These are phyloP conservation scores for Emergomyces pasteurianus DNA, from an alignment of 2,329 filamentous ascomycete genomes.

Conservation along the genomic window DNA sequence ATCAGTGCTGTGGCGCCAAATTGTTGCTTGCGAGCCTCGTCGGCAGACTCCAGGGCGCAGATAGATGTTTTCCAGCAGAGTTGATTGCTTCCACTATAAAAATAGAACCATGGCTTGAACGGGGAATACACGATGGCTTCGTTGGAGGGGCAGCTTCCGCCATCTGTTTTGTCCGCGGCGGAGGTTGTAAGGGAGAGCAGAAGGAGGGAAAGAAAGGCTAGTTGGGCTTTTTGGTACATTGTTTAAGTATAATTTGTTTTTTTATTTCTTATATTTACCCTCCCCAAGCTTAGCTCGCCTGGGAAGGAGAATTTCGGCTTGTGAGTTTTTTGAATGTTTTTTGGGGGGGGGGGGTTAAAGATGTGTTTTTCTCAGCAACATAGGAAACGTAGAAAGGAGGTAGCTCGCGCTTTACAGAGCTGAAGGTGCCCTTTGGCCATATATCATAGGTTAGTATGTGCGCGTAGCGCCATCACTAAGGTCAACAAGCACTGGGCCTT, in stretches of 20 bases:
- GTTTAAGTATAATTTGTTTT: too few relatives aligned
- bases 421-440: too few relatives aligned
- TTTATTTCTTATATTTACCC: neutral
- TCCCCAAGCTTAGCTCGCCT: neutral
- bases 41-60: slow-evolving; percentile 17
- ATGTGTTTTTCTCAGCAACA: too few relatives aligned
- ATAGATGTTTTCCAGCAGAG: slow-evolving; percentile 20
- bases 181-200: neutral
- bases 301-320: neutral
- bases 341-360: too few relatives aligned
- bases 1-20: slow-evolving; percentile 21
- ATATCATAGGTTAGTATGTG: too few relatives aligned
- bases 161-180: neutral
- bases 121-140: slow-evolving; percentile 40
- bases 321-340: neutral
- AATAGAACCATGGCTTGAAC: slow-evolving; percentile 5
- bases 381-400: too few relatives aligned
- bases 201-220: neutral
- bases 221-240: neutral
- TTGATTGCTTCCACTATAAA: slow-evolving; percentile 2
- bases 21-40: slow-evolving; percentile 22
- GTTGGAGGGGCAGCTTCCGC: slow-evolving; percentile 25
- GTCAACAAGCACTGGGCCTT: neutral
- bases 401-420: too few relatives aligned
- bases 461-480: neutral